A percentile compares a stretch with the other conserved stretches of the same genome.
Conservation (phyloP, 352 stramenopile genomes). For the Pseudoperonospora humuli region DNA sequence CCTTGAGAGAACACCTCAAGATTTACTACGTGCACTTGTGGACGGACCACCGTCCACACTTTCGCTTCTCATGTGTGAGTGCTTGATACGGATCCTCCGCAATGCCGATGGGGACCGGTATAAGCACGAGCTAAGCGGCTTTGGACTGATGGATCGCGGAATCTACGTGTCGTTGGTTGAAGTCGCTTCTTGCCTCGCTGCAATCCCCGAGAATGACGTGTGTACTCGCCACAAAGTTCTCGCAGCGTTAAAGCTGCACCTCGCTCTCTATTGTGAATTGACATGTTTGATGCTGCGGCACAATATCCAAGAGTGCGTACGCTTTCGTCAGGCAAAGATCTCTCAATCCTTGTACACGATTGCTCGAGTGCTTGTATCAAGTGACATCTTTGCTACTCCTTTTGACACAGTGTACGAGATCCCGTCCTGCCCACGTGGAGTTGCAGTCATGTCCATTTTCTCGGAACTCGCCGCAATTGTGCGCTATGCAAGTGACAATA, state of each 20-base stretch:
- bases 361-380: slow-evolving; percentile 27
- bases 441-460: slow-evolving; percentile 38
- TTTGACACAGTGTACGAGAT: slow-evolving; percentile 10
- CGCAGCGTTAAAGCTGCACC: slow-evolving; percentile 22
- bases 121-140: slow-evolving; percentile 41
- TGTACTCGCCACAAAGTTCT: slow-evolving; percentile 16
- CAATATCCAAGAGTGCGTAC: slow-evolving; percentile 30
- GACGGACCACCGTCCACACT: slow-evolving; percentile 10
- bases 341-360: slow-evolving; percentile 54
- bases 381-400: slow-evolving; percentile 19
- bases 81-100: slow-evolving; percentile 55
- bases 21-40: slow-evolving; percentile 1
- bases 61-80: slow-evolving; percentile 44
- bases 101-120: slow-evolving; percentile 27
- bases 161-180: slow-evolving; percentile 46
- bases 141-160: slow-evolving; percentile 56
- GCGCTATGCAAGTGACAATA: background rate
- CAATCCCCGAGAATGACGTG: slow-evolving; percentile 4
- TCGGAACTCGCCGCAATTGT: slow-evolving; percentile 25
- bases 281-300: slow-evolving; percentile 44
- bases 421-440: slow-evolving; percentile 1
- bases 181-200: slow-evolving; percentile 34
- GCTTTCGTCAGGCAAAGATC: slow-evolving; percentile 51
- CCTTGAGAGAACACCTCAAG: background rate
- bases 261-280: slow-evolving; percentile 37